Conservation (phyloP, 1,284 basidiomycete genomes). For the Rhodotorula sp. region DNA sequence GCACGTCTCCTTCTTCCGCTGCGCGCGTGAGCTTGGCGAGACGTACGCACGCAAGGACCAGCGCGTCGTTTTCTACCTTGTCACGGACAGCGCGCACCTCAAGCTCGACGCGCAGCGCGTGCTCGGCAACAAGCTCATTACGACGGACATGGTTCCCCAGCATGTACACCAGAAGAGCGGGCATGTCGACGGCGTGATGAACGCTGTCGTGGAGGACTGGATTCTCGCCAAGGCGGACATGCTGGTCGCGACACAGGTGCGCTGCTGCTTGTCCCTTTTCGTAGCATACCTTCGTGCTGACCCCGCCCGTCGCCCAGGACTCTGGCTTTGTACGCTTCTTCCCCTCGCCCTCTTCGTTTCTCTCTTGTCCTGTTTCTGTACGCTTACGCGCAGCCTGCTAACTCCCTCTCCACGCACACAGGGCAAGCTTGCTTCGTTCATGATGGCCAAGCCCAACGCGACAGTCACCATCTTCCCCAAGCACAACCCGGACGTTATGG, state of each 20-base stretch:
- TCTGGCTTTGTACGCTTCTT: constrained; percentile 20
- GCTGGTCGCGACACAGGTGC: constrained; percentile 32
- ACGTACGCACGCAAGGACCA: constrained; percentile 27
- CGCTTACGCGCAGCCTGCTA: background rate
- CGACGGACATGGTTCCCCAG: constrained; percentile 26
- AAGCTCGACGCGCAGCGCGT: constrained; percentile 26
- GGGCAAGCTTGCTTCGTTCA: constrained; percentile 35
- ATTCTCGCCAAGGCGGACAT: constrained; percentile 28
- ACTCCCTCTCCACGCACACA: background rate
- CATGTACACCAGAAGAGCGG: constrained; percentile 29
- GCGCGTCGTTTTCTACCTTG: constrained; percentile 33
- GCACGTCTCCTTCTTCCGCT: constrained; percentile 33
- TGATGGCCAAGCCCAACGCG: constrained; percentile 27
- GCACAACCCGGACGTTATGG: constrained; percentile 32
- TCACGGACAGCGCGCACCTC: constrained; percentile 27
- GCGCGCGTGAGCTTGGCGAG: constrained; percentile 30
- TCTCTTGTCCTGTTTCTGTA: too few relatives aligned
- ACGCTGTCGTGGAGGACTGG: constrained; percentile 35
- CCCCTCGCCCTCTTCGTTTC: background rate
- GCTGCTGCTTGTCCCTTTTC: background rate
- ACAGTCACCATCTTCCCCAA: constrained; percentile 36
- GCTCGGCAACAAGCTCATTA: constrained; percentile 25
- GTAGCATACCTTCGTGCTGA: too few relatives aligned
- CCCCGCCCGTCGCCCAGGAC: background rate
- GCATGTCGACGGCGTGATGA: constrained; percentile 27